These are phyloP conservation scores for Coprinopsis marcescibilis DNA, from an alignment of 768 basidiomycete genomes.

Conservation along the genomic window DNA sequence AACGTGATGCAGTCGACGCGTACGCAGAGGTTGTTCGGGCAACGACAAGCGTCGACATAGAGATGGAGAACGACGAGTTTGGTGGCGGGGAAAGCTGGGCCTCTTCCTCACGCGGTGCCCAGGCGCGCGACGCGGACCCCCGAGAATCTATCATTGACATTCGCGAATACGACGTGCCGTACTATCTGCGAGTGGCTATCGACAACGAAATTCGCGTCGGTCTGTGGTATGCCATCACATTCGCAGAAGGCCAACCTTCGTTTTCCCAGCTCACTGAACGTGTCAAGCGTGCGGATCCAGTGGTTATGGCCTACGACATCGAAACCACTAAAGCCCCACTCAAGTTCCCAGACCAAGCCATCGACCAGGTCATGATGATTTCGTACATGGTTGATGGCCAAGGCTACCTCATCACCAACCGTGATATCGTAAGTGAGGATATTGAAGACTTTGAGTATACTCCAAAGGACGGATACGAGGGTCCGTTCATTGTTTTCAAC, in stretches of 20 bases:
- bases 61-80: conserved; percentile 52
- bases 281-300: conserved; percentile 97
- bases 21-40: conserved; percentile 94
- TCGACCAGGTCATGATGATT: conserved; percentile 99
- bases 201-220: conserved; percentile 98
- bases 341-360: conserved; percentile 93
- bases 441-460: conserved; percentile 99
- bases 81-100: conserved; percentile 20
- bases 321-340: conserved; percentile 99
- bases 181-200: conserved; percentile 98
- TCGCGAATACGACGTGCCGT: conserved; percentile 94
- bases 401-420: conserved; percentile 94
- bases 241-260: conserved; percentile 71
- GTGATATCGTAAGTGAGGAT: conserved; percentile 95
- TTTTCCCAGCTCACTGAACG: conserved; percentile 71
- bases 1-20: conserved; percentile 92
- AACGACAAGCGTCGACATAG: conserved; percentile 61
- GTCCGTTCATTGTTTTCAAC: conserved; percentile 94
- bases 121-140: conserved; percentile 51
- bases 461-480: conserved; percentile 95
- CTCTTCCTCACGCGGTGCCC: not conserved
- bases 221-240: conserved; percentile 92
- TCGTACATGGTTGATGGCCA: conserved; percentile 99
- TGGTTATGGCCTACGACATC: conserved; percentile 99
- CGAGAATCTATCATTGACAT: conserved; percentile 90